A percentile compares a stretch with the other conserved stretches of the same genome.
Evolutionary conservation across 2,329 filamentous ascomycete genomes (phyloP).

Genomic region (Penicillium sp.): DNA sequence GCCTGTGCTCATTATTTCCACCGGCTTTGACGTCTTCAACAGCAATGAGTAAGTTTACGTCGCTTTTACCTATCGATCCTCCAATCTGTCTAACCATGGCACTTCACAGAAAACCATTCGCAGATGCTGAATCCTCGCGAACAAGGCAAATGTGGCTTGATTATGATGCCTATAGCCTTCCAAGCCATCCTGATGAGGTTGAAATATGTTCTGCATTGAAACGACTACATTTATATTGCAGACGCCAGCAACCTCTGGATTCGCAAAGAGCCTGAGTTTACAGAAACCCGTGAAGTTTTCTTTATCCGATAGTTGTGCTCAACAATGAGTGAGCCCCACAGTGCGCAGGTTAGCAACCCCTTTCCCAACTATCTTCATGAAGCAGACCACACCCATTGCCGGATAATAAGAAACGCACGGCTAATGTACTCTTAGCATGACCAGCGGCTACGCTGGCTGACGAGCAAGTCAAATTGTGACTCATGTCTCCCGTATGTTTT

Average conservation of each 20-base stretch:
- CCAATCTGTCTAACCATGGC: slow-evolving; percentile 16
- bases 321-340: no score
- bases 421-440: no score
- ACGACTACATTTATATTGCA: slow-evolving; percentile 22
- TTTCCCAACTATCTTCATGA: no score
- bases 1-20: slow-evolving; percentile 24
- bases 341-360: no score
- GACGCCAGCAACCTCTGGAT: slow-evolving; percentile 19
- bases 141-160: slow-evolving; percentile 24
- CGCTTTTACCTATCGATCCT: slow-evolving; percentile 12
- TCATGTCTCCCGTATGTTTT: no score
- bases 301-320: no score
- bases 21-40: slow-evolving; percentile 20
- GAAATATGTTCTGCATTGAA: slow-evolving; percentile 19
- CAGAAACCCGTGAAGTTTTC: not conserved
- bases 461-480: no score
- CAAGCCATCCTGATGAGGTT: slow-evolving; percentile 20
- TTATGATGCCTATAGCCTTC: slow-evolving; percentile 20
- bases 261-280: slow-evolving; percentile 15
- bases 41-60: slow-evolving; percentile 16
- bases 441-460: no score
- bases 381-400: no score
- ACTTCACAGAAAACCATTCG: slow-evolving; percentile 21
- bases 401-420: no score
- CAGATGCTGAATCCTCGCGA: slow-evolving; percentile 26